Percentiles rank a stretch among this genome's conserved stretches.
Conservation (phyloP, 2,329 filamentous ascomycete species). For the Colletotrichum liaoningense region DNA sequence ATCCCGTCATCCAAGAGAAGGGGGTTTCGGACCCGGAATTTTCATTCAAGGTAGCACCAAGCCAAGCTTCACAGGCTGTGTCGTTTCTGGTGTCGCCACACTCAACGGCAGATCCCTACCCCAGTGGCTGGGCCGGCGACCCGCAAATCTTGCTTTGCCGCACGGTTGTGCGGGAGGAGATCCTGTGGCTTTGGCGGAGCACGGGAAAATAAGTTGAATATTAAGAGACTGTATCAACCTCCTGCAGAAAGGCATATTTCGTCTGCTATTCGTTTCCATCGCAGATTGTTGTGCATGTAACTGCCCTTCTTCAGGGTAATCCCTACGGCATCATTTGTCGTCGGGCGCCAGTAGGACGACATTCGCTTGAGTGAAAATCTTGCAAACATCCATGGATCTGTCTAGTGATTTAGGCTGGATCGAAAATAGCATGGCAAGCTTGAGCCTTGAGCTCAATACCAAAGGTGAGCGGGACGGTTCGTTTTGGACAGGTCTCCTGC, state of each 20-base stretch:
- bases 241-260: constrained; percentile 1
- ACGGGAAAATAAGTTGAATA: not conserved
- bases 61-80: constrained; percentile 15
- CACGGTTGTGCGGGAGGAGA: constrained; percentile 20
- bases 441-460: constrained; percentile 10
- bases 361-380: not conserved
- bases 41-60: not conserved
- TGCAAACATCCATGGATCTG: not conserved
- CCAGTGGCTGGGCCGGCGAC: constrained; percentile 14
- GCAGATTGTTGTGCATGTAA: not conserved
- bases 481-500: constrained; percentile 6
- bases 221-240: not conserved
- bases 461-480: not conserved
- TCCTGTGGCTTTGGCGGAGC: constrained; percentile 2
- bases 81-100: constrained; percentile 22
- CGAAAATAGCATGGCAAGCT: constrained; percentile 1
- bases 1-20: not conserved
- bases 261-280: not conserved
- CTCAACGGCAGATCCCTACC: constrained; percentile 20
- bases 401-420: not conserved
- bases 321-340: not conserved
- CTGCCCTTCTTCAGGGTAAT: not conserved
- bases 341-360: not conserved
- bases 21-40: not conserved
- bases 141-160: constrained; percentile 20